Base-by-base conservation (phyloP, 768 basidiomycete species). In the Coprinopsis cinerea region DNA sequence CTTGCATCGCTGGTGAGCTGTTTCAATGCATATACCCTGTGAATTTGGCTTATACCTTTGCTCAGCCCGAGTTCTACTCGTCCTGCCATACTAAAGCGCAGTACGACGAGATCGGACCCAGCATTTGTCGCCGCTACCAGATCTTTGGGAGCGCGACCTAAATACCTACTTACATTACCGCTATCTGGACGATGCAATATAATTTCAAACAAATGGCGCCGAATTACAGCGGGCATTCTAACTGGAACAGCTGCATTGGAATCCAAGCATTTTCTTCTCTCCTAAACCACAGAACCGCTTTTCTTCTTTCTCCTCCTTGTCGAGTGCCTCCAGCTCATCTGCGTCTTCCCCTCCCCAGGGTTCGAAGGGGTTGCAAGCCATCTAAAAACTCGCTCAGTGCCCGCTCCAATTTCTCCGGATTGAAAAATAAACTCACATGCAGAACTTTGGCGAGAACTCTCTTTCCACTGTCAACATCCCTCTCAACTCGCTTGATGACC, bases 11-110 rank as follows among this genome's bases (percentile, higher is more conserved):
- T 95, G 58, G 92, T 94, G 56, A 67, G 83, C 37, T 3, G 32
- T 36, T 46, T 28, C 24, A 20, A 26, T 34, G 39, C 34, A 10
- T 43, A 15, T 41, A 14, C 23, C 42, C 23, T 30, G 27, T 34
- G 57, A 24, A 57, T 36, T 18, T 15, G 13, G 44, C 48, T 23
- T 26, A 18, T 26, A 47, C 43, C 47, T 46, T 3, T 47, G 30
- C 54, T 20, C 59, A 94, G 88, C 92, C 94, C 58, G 93, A 95
- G 59, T 98, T 97, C 66, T 94, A 94, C 70, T 83, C 84, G 4
- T 93, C 83, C 44, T 94, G 92, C 68, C 93, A 93, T 70, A 91
- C 89, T 43, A 91, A 93, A 64, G 90, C 88, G 18, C 91, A 96
- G 59, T 96, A 95, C 62, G 92, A 93, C 62, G 91, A 93, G 68